Evolutionary conservation across 257 asterid species (phyloP).

Genomic region (Solanum chilense): DNA sequence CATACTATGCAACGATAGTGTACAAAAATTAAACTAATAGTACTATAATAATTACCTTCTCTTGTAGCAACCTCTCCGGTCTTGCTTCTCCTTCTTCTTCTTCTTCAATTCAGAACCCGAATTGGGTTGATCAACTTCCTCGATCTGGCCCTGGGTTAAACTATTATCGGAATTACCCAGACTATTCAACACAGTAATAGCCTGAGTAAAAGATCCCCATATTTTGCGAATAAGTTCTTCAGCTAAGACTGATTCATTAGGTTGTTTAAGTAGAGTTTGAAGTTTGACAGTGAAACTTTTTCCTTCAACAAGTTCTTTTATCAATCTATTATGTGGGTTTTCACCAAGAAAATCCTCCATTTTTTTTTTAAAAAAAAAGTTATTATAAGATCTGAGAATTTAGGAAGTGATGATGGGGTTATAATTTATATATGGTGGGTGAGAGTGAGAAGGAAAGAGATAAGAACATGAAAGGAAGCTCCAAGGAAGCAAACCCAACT

Average conservation of each 20-base stretch:
- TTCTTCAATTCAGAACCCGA: constrained; percentile 3
- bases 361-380: not conserved
- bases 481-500: constrained; percentile 9
- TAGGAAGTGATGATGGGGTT: not conserved
- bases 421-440: not conserved
- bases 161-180: not conserved
- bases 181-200: constrained; percentile 20
- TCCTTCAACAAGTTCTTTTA: constrained; percentile 30
- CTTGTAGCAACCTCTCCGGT: constrained; percentile 59
- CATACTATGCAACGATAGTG: not conserved
- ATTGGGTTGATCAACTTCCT: constrained; percentile 7
- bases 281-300: constrained; percentile 26
- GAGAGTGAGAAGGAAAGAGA: constrained; percentile 8
- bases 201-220: constrained; percentile 28
- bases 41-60: constrained; percentile 30
- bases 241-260: not conserved
- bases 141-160: constrained; percentile 14
- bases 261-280: constrained; percentile 20
- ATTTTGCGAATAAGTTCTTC: constrained; percentile 18
- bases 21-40: not conserved
- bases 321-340: not conserved
- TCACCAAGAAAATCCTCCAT: not conserved
- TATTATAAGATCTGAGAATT: not conserved
- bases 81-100: constrained; percentile 16
- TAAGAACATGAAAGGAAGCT: constrained; percentile 19